Evolutionary conservation across 257 asterid species (phyloP).

Genomic region (Eucommia ulmoides): DNA sequence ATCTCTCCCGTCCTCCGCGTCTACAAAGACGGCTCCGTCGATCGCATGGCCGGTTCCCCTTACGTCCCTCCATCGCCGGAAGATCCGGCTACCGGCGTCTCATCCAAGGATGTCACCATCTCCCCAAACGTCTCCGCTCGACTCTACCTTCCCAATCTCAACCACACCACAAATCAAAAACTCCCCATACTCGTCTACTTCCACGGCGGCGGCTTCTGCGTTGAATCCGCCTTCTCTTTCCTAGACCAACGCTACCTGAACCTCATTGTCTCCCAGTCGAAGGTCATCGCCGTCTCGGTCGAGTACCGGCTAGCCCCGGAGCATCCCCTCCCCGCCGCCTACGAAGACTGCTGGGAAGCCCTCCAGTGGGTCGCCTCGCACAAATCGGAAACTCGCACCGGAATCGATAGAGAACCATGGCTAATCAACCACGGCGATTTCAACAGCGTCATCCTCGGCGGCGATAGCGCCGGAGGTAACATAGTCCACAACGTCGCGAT

Average conservation of each 20-base stretch:
- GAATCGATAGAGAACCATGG: too few species aligned
- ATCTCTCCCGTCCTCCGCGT: neutral
- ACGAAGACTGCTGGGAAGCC: too few species aligned
- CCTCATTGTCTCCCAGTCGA: neutral
- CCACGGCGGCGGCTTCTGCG: neutral
- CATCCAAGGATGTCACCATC: neutral
- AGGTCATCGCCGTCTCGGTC: neutral
- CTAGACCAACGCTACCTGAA: neutral
- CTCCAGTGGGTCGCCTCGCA: too few species aligned
- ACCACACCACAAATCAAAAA: neutral
- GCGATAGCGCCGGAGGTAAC: too few species aligned
- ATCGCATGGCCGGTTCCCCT: neutral
- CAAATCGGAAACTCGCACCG: too few species aligned
- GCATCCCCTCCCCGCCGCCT: too few species aligned
- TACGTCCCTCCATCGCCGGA: neutral
- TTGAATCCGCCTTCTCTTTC: neutral
- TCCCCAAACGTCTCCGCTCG: neutral
- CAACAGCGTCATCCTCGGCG: too few species aligned
- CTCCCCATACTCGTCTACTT: neutral
- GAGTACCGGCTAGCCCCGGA: too few species aligned
- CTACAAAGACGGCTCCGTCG: neutral
- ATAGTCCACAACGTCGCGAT: too few species aligned
- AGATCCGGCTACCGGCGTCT: neutral
- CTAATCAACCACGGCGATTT: too few species aligned
- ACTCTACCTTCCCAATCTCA: neutral